Conservation (phyloP, 768 basidiomycete genomes). For the Hypsizygus marmoreus region DNA sequence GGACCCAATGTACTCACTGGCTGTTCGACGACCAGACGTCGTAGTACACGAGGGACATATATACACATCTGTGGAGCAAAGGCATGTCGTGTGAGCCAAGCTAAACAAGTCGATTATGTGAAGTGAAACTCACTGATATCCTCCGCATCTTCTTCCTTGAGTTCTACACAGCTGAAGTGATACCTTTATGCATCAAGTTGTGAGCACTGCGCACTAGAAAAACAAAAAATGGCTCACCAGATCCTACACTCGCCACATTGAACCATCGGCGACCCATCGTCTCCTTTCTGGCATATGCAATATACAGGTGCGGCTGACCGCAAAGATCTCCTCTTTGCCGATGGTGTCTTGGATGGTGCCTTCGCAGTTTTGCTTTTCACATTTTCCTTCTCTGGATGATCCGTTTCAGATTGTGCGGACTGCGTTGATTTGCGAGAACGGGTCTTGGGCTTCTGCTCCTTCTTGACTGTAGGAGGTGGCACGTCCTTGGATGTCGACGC, state of each 20-base stretch:
- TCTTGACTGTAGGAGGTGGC: slow-evolving; percentile 8
- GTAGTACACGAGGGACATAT: slow-evolving; percentile 54
- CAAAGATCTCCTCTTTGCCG: slow-evolving; percentile 7
- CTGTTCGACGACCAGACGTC: slow-evolving; percentile 63
- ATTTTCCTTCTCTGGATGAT: slow-evolving; percentile 27
- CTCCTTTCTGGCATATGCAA: slow-evolving; percentile 68
- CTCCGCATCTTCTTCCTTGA: slow-evolving; percentile 64
- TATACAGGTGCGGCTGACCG: slow-evolving; percentile 29
- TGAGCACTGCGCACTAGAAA: slow-evolving; percentile 6
- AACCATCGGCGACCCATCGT: slow-evolving; percentile 84
- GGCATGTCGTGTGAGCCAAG: slow-evolving; percentile 11
- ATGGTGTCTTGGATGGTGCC: slow-evolving; percentile 6
- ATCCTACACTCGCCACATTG: slow-evolving; percentile 68
- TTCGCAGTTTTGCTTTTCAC: slow-evolving; percentile 19
- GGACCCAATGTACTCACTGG: slow-evolving; percentile 69
- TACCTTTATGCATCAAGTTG: slow-evolving; percentile 52
- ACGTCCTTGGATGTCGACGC: slow-evolving; percentile 19
- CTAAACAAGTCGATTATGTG: not conserved
- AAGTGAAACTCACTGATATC: slow-evolving; percentile 68
- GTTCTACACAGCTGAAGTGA: slow-evolving; percentile 74
- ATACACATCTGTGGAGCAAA: slow-evolving; percentile 51
- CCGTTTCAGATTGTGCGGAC: slow-evolving; percentile 12
- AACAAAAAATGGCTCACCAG: slow-evolving; percentile 46
- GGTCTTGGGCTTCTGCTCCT: slow-evolving; percentile 14
- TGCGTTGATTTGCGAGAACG: slow-evolving; percentile 14